Base-by-base conservation (phyloP, 257 asterid species). In the Gardenia jasminoides region DNA sequence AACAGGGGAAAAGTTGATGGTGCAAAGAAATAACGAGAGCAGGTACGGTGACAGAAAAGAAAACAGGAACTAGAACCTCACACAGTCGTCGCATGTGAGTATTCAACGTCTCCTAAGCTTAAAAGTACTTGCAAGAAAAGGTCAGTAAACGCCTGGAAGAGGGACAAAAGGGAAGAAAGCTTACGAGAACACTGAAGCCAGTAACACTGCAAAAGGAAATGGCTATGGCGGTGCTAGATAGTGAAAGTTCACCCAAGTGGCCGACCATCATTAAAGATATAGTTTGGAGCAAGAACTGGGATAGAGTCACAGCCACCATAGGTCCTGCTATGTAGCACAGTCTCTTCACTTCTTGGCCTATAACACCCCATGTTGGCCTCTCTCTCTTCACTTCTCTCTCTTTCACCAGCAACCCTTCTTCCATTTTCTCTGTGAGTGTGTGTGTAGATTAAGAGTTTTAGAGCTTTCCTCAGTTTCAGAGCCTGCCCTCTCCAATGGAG, bases 151-250 rank as follows among this genome's bases (percentile, higher is more conserved):
- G 33, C 30, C 54, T 41, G 12, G 41, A 39, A 13, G 39, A 22
- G 70, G 30, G 13, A 39, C 19, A 4, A 15, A 58, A 54, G 12
- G 0, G 8, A 48, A 1, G 24, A 30, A 54, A 74, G n/a, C 92
- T 78, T 82, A 94, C 98, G 39, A 91, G 88, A 7, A 89, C 28
- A 66, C 97, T 92, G 77, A 94, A 92, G 61, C 97, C 98, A n/a
- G 97, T 87, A 76, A 92, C 97, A 11, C 82, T 65, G 71, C 91
- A 90, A 46, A 94, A 83, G 75, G 98, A 92, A 46, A 91, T 16
- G 79, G 97, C 97, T 12, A 94, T 80, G 87, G 97, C 83, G 33
- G 97, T 79, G 84, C 97, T 89, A 31, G 97, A 90, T 43, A 94
- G 97, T 62, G 90, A 81, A 78, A 94, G 97, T 52, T 91, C 91